Conservation (phyloP, 441 rosid genomes). For the Cnidoscolus chayamansa region DNA sequence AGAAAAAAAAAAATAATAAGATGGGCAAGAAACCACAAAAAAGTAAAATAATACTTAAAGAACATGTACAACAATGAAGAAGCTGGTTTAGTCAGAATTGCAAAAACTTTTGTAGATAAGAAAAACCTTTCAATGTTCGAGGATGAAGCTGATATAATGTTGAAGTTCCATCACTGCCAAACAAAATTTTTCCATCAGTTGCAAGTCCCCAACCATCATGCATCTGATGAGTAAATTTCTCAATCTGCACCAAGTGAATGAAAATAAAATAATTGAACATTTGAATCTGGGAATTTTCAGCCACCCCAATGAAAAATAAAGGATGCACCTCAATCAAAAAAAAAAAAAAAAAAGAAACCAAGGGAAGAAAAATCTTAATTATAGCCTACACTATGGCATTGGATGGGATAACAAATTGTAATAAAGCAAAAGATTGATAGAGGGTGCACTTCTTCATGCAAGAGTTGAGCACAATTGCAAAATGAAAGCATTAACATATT, state of each 20-base stretch:
- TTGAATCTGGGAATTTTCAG: conserved; percentile 5
- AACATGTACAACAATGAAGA: background rate
- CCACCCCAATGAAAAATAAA: conserved; percentile 9
- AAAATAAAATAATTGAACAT: conserved; percentile 5
- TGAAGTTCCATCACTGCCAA: conserved; percentile 92
- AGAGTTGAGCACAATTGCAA: background rate
- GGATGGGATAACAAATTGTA: background rate
- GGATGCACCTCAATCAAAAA: background rate
- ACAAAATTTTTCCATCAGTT: conserved; percentile 74
- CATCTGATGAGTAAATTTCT: conserved; percentile 74
- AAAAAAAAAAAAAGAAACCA: background rate
- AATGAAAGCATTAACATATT: background rate
- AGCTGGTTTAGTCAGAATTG: conserved; percentile 9
- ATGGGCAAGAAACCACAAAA: background rate
- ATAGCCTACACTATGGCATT: conserved; percentile 4
- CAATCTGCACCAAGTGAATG: conserved; percentile 44
- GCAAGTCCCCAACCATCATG: conserved; percentile 97
- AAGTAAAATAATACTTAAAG: conserved; percentile 1
- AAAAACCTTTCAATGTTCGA: conserved; percentile 62
- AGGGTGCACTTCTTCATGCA: background rate
- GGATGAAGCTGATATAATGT: conserved; percentile 76
- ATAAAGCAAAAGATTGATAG: background rate
- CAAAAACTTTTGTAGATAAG: conserved; percentile 12
- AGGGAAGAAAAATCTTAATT: conserved; percentile 9
- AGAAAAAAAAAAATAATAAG: background rate